phyloP scores from a whole-genome alignment of 306 rosid genomes.

The Herpetospermum pedunculosum region DNA sequence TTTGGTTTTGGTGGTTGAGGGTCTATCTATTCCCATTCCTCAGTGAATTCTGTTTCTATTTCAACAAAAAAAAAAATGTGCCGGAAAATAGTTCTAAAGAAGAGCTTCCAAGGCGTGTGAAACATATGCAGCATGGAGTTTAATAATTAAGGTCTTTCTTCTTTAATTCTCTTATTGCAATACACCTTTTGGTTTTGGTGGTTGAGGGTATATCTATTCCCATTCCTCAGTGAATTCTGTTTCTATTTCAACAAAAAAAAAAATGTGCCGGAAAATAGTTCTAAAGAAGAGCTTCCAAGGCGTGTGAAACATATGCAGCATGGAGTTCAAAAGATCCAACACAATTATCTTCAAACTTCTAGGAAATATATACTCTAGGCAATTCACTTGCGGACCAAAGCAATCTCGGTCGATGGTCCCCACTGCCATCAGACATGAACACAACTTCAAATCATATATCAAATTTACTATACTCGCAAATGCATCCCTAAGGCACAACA shows the following conservation, averaged over 20 bases:
- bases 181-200: too few species aligned
- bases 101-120: neutral
- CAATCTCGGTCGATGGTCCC: neutral
- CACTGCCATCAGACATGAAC: neutral
- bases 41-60: too few species aligned
- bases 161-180: too few species aligned
- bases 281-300: neutral
- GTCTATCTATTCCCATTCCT: too few species aligned
- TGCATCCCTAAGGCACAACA: neutral
- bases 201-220: too few species aligned
- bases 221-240: too few species aligned
- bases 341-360: neutral
- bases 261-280: too few species aligned
- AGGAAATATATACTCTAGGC: neutral
- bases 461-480: neutral
- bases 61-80: too few species aligned
- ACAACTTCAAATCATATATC: neutral
- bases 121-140: neutral
- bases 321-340: neutral
- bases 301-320: neutral
- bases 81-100: neutral
- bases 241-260: too few species aligned
- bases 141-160: too few species aligned
- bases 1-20: too few species aligned
- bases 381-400: neutral